These are phyloP conservation scores for Microcyclosporella mali DNA, from an alignment of 2,329 filamentous ascomycete species.

Conservation along the genomic window DNA sequence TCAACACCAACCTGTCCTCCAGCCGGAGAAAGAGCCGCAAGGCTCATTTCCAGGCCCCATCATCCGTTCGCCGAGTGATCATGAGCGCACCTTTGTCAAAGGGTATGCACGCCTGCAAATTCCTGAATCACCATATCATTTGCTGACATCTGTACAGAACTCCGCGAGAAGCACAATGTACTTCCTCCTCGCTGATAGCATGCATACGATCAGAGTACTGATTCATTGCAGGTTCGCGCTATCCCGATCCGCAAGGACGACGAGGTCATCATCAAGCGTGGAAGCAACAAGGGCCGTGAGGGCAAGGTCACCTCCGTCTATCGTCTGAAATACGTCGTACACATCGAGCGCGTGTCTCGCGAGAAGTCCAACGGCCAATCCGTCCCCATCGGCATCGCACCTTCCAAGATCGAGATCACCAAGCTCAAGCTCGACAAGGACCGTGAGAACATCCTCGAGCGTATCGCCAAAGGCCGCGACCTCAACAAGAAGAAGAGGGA, in stretches of 20 bases:
- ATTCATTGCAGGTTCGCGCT: constrained; percentile 50
- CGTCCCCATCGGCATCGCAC: constrained; percentile 88
- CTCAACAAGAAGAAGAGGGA: constrained; percentile 51
- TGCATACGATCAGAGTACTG: constrained; percentile 6
- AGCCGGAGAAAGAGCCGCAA: constrained; percentile 98
- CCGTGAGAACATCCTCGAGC: constrained; percentile 79
- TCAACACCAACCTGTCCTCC: constrained; percentile 62
- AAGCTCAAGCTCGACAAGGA: constrained; percentile 99
- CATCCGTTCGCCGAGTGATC: constrained; percentile 87
- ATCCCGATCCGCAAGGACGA: constrained; percentile 96
- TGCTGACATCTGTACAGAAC: constrained; percentile 45
- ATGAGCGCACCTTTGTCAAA: constrained; percentile 95
- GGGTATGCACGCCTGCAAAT: constrained; percentile 39
- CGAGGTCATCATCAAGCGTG: constrained; percentile 77
- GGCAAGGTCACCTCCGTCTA: constrained; percentile 98
- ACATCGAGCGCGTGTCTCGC: constrained; percentile 92
- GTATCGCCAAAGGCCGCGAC: constrained; percentile 76
- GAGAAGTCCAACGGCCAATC: constrained; percentile 97
- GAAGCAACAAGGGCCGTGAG: constrained; percentile 93
- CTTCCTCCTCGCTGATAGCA: constrained; percentile 1
- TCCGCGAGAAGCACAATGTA: constrained; percentile 99
- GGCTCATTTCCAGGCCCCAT: constrained; percentile 94
- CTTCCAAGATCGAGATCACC: constrained; percentile 96
- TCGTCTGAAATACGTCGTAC: constrained; percentile 95
- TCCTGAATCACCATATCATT: constrained; percentile 7